A percentile compares a stretch with the other conserved stretches of the same genome.
Conservation (phyloP, 2,329 filamentous ascomycete species). For the Hymenoscyphus fructigenus region DNA sequence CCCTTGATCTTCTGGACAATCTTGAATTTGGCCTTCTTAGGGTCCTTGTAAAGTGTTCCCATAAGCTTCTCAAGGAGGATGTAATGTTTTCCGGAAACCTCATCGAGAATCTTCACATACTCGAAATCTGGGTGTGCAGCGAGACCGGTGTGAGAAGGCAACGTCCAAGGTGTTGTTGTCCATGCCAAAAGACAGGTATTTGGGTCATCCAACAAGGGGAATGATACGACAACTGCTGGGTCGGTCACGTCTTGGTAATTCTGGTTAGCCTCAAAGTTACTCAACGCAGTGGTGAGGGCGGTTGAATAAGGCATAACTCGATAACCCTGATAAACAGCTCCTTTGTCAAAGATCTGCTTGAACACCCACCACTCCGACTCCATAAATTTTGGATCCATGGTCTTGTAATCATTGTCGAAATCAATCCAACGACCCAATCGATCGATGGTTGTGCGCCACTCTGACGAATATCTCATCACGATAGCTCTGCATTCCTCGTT, state of each 20-base stretch:
- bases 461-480: constrained; percentile 84
- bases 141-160: constrained; percentile 77
- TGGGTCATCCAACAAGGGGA: constrained; percentile 77
- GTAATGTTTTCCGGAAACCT: constrained; percentile 78
- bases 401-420: constrained; percentile 98
- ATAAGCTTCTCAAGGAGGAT: constrained; percentile 81
- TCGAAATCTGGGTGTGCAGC: constrained; percentile 81
- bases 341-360: constrained; percentile 89
- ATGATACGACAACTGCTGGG: constrained; percentile 83
- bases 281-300: constrained; percentile 81
- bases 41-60: constrained; percentile 85
- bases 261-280: constrained; percentile 91
- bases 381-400: constrained; percentile 95
- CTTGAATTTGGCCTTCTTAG: constrained; percentile 92
- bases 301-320: constrained; percentile 96
- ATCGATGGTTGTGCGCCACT: constrained; percentile 88
- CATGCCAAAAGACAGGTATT: constrained; percentile 77
- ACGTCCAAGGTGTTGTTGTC: constrained; percentile 88
- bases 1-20: constrained; percentile 77
- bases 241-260: constrained; percentile 95
- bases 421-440: constrained; percentile 93
- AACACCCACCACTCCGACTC: constrained; percentile 97
- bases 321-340: constrained; percentile 83
- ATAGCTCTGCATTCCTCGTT: constrained; percentile 90
- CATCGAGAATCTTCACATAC: constrained; percentile 83